Evolutionary conservation across 768 basidiomycete species (phyloP).

Genomic region (Lactarius hatsudake): DNA sequence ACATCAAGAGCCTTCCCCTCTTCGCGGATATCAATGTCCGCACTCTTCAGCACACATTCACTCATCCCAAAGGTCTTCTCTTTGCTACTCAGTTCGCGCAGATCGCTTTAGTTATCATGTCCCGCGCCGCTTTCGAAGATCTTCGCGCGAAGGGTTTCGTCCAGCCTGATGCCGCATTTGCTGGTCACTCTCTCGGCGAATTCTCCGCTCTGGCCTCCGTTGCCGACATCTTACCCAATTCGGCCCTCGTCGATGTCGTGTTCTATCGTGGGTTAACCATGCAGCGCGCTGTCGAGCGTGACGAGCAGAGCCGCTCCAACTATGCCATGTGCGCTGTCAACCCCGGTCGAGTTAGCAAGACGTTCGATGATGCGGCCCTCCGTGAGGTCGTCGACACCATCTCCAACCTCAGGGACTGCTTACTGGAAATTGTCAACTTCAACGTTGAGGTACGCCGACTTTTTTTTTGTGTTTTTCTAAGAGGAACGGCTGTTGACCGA

Average conservation of each 20-base stretch:
- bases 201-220: conserved; percentile 98
- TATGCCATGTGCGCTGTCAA: conserved; percentile 99
- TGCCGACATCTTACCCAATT: conserved; percentile 93
- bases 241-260: conserved; percentile 94
- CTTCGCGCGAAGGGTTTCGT: conserved; percentile 96
- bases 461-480: neutral
- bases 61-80: conserved; percentile 89
- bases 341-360: conserved; percentile 89
- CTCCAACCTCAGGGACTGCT: conserved; percentile 64
- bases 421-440: conserved; percentile 98
- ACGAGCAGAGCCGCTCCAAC: conserved; percentile 87
- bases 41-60: conserved; percentile 97
- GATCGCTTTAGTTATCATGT: conserved; percentile 96
- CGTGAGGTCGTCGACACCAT: conserved; percentile 96
- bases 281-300: conserved; percentile 98
- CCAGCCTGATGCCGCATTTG: conserved; percentile 89
- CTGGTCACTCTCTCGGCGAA: conserved; percentile 97
- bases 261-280: conserved; percentile 99
- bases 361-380: conserved; percentile 94
- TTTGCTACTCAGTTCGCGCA: conserved; percentile 99
- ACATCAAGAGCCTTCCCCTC: conserved; percentile 92
- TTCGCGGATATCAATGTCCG: conserved; percentile 95
- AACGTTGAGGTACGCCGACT: conserved; percentile 71
- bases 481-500: neutral
- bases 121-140: conserved; percentile 98